Evolutionary conservation across 139 green algal genomes (phyloP).

Genomic region (Axilococcus clingmanii): DNA sequence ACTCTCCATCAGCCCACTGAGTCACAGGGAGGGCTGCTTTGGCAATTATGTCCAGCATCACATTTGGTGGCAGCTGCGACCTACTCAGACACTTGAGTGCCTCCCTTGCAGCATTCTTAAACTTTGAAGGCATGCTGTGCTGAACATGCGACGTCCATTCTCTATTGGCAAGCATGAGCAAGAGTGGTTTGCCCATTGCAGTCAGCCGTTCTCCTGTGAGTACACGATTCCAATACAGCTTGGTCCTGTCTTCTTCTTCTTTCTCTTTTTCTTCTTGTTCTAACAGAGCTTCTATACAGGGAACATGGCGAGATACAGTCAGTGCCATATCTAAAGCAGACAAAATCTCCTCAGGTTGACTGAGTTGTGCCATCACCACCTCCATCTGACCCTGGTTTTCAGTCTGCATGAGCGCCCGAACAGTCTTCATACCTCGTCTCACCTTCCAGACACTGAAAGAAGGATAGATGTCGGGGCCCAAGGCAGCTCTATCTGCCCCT

Average conservation of each 20-base stretch:
- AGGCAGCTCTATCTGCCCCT: constrained; percentile 4
- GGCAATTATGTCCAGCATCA: background rate
- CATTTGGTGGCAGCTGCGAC: background rate
- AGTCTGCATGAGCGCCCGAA: constrained; percentile 1
- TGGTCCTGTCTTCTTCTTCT: background rate
- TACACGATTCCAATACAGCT: too few relatives aligned
- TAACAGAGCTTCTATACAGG: constrained; percentile 15
- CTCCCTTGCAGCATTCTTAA: constrained; percentile 1
- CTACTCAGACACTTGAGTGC: constrained; percentile 8
- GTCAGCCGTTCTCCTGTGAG: background rate
- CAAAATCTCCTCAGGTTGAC: background rate
- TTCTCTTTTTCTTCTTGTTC: constrained; percentile 1
- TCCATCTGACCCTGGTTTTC: background rate
- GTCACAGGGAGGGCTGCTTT: background rate
- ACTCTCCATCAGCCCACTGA: constrained; percentile 4
- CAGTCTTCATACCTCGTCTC: background rate
- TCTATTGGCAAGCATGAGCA: constrained; percentile 8
- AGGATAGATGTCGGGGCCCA: constrained; percentile 13
- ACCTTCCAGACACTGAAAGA: constrained; percentile 2
- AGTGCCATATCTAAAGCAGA: constrained; percentile 16
- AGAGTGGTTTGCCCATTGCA: too few relatives aligned
- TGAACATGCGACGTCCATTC: constrained; percentile 11
- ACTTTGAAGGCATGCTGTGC: constrained; percentile 2
- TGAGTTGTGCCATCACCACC: background rate
- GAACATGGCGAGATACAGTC: constrained; percentile 6